These are phyloP conservation scores for Termitomyces sp. DNA, from an alignment of 768 basidiomycete genomes.

Conservation along the genomic window DNA sequence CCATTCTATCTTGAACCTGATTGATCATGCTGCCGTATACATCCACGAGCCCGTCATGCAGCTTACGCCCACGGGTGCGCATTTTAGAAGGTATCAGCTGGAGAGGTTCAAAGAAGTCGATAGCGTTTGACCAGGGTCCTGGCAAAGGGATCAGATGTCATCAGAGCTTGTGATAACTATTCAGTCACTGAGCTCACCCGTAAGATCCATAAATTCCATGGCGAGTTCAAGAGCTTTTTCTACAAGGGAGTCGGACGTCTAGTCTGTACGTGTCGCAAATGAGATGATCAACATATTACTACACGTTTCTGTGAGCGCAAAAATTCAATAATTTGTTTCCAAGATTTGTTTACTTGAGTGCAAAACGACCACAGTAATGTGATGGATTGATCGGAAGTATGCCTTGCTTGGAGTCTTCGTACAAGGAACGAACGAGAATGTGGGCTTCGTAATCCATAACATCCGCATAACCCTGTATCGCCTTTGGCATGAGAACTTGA, in stretches of 20 bases:
- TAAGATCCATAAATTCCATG: conserved; percentile 42
- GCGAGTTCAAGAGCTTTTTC: conserved; percentile 33
- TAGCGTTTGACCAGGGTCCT: conserved; percentile 42
- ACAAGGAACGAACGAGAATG: conserved; percentile 37
- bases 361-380: conserved; percentile 34
- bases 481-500: conserved; percentile 29
- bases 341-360: conserved; percentile 20
- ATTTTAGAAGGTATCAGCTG: conserved; percentile 38
- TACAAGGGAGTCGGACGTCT: conserved; percentile 35
- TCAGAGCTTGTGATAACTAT: neutral
- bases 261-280: conserved; percentile 41
- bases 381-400: conserved; percentile 34
- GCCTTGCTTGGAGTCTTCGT: conserved; percentile 30
- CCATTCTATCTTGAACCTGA: conserved; percentile 33
- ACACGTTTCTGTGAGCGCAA: neutral
- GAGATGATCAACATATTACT: conserved; percentile 45
- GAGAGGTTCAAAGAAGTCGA: conserved; percentile 42
- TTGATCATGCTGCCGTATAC: conserved; percentile 38
- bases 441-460: conserved; percentile 40
- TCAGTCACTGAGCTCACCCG: conserved; percentile 5
- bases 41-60: conserved; percentile 35
- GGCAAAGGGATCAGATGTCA: conserved; percentile 17
- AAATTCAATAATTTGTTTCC: neutral
- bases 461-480: conserved; percentile 32
- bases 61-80: conserved; percentile 34